A percentile compares a stretch with the other conserved stretches of the same genome.
These are phyloP conservation scores for Arxiozyma bovina DNA, from an alignment of 1,139 yeast genomes.

Conservation along the genomic window DNA sequence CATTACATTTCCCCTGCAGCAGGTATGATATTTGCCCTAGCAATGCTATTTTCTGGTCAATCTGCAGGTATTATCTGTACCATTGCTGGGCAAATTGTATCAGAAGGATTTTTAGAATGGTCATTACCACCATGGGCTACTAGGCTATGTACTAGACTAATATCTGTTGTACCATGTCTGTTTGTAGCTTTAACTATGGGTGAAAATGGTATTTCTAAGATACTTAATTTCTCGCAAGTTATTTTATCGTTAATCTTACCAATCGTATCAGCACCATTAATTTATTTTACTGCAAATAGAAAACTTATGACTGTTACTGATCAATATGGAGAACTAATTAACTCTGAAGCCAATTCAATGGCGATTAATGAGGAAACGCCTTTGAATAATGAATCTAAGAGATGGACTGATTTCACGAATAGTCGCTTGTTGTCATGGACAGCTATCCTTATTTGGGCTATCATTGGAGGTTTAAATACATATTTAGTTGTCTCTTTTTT, in stretches of 20 bases:
- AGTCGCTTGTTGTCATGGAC: conserved; percentile 45
- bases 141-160: conserved; percentile 68
- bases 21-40: conserved; percentile 85
- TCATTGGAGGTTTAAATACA: conserved; percentile 63
- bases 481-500: conserved; percentile 63
- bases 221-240: conserved; percentile 81
- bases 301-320: conserved; percentile 62
- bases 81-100: conserved; percentile 91
- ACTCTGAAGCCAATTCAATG: background rate
- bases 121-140: conserved; percentile 79
- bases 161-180: conserved; percentile 86
- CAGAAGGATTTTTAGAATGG: conserved; percentile 89
- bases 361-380: conserved; percentile 18
- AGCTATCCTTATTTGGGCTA: conserved; percentile 58
- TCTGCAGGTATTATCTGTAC: conserved; percentile 98
- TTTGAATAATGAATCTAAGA: conserved; percentile 12
- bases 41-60: conserved; percentile 90
- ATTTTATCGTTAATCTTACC: conserved; percentile 78
- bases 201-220: conserved; percentile 72
- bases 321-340: conserved; percentile 5
- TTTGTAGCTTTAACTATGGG: conserved; percentile 72
- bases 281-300: conserved; percentile 71
- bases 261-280: conserved; percentile 80
- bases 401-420: conserved; percentile 54
- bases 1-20: conserved; percentile 80